Evolutionary conservation across 2,329 filamentous ascomycete species (phyloP), one percentile per base, ranked within the genome.

Genomic region (Lachnellula willkommii): DNA sequence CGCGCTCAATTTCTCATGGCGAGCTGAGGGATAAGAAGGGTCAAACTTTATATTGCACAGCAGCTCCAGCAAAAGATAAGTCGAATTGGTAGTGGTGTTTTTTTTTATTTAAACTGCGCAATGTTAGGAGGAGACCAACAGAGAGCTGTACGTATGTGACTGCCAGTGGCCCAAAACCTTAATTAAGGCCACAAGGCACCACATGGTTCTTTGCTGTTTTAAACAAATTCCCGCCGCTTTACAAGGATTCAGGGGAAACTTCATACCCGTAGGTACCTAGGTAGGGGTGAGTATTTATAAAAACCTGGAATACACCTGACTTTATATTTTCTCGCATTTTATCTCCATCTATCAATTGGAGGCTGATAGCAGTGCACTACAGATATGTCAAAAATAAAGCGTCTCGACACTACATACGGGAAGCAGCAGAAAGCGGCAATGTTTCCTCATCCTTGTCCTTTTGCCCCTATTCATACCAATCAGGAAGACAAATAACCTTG

Each of bases 1-100:
- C 57, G 59, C 47, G 56, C 56, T 58, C 55, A 60, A 60, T 59
- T 59, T 54, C 35, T 52, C 60, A 64, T 62, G 49, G 24, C 32
- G 47, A 36, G 12, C 15, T 9, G 9, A 14, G 15, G 22, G 4
- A 3, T 40, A 22, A 20, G 36, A 28, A 47, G 9, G 15, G 15
- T 47, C 12, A n/a, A 24, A 14, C 14, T 28, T n/a, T 12, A 12
- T 36, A 24, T 22, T 20, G n/a, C 32, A 40, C 20, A 40, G 43
- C 26, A 60, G 56, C 54, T 60, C 28, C 45, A 15, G 48, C 45
- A 56, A 56, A 17, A 32, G 20, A 32, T 32, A 12, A 11, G 15
- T 20, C 36, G 47, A 48, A 35, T 26, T 8, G 14, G 12, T 17
- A 12, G 48, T 50, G 28, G 48, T 35, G 48, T 50, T n/a, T 42